These are phyloP conservation scores for Emmonsiellopsis sp. DNA, from an alignment of 2,329 filamentous ascomycete genomes.

Conservation along the genomic window DNA sequence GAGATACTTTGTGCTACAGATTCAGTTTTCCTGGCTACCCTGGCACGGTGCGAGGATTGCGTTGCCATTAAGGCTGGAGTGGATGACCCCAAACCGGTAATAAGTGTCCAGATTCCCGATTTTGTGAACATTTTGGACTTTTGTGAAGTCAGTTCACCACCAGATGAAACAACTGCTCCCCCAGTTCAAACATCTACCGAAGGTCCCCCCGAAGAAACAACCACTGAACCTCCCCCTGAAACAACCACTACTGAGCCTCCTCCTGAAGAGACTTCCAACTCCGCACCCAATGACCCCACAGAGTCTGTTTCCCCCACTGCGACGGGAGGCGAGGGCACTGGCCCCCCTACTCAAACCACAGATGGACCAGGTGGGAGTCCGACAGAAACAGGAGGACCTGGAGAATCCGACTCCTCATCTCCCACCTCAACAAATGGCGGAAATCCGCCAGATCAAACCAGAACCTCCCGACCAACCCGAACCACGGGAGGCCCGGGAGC, in stretches of 20 bases:
- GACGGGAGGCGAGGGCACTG: not conserved
- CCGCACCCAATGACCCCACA: not conserved
- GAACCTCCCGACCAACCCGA: not conserved
- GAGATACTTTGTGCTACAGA: conserved; percentile 34
- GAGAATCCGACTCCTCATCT: not conserved
- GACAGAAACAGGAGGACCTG: not conserved
- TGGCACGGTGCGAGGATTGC: conserved; percentile 7
- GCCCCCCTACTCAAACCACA: not conserved
- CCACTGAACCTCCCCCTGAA: not conserved
- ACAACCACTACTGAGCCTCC: not conserved
- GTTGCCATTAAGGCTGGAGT: too few relatives aligned
- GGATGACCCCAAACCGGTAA: not conserved
- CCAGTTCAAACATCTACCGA: too few relatives aligned
- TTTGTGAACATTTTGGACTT: not conserved
- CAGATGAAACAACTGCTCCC: too few relatives aligned
- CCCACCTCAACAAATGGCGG: not conserved
- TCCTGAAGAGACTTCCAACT: not conserved
- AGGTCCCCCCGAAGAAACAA: not conserved
- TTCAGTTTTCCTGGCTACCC: conserved; percentile 35
- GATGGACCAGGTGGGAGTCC: not conserved
- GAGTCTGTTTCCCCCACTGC: not conserved
- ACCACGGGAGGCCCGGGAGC: not conserved
- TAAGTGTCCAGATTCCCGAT: not conserved
- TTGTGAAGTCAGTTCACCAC: conserved; percentile 14
- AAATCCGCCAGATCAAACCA: not conserved